Evolutionary conservation across 306 rosid species (phyloP).

Genomic region (Datisca glomerata): DNA sequence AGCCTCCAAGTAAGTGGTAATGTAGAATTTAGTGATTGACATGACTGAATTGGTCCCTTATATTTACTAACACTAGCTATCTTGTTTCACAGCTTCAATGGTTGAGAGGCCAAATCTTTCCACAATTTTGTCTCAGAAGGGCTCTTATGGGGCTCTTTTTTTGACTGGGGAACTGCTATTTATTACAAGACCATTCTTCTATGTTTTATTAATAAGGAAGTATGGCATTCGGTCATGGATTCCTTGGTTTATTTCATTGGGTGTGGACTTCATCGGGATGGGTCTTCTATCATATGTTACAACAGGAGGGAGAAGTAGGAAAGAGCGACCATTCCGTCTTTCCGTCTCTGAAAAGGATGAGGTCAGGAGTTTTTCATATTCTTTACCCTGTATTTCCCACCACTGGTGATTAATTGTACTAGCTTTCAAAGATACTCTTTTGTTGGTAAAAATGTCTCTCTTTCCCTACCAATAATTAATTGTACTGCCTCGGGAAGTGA

Average conservation of each 20-base stretch:
- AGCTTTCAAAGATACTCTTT: too few species aligned
- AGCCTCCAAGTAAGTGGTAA: constrained; percentile 38
- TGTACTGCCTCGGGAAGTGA: too few species aligned
- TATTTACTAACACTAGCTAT: constrained; percentile 16
- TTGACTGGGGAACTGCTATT: constrained; percentile 61
- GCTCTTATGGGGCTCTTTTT: constrained; percentile 57
- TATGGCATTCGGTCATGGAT: constrained; percentile 72
- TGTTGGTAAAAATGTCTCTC: too few species aligned
- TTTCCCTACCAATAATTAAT: too few species aligned
- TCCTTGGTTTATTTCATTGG: constrained; percentile 84
- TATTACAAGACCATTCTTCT: constrained; percentile 72
- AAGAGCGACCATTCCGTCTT: constrained; percentile 31
- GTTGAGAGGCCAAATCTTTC: constrained; percentile 46
- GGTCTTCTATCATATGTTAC: constrained; percentile 49
- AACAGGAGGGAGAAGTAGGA: constrained; percentile 21
- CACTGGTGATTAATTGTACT: too few species aligned
- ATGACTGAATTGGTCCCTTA: too few species aligned
- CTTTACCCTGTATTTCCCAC: constrained; percentile 6
- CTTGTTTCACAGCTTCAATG: constrained; percentile 35
- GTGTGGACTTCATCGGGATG: constrained; percentile 45
- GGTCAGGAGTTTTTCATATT: constrained; percentile 38
- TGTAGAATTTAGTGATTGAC: constrained; percentile 1
- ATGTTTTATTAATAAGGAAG: constrained; percentile 67
- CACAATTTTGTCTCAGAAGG: constrained; percentile 46
- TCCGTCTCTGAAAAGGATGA: constrained; percentile 67